Evolutionary conservation across 257 asterid genomes (phyloP), one percentile per base, ranked within the genome.

Genomic region (Ajuga chamaepitys): DNA sequence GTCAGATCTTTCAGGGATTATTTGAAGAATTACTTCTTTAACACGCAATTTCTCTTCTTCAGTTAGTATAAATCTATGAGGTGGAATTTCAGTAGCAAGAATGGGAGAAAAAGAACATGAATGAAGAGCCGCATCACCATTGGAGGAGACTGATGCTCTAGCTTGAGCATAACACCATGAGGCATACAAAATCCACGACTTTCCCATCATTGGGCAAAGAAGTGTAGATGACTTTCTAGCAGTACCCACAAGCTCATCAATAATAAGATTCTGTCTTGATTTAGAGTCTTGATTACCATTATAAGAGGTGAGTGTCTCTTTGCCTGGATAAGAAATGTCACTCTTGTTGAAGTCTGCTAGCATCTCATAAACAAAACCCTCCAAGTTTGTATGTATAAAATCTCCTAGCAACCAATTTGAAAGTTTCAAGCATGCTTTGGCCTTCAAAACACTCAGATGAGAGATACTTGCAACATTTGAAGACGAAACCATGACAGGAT

Each of bases 121-220:
- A 61, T 52, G 78, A 73, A 79, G 80, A 66, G 75, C 76, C 26
- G 57, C 45, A 67, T 80, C 81, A 45, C 66, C 50, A 18, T 74
- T 71, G 48, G 82, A 71, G 63, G 88, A 68, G 70, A 86, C 66
- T 41, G 85, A 83, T 63, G 84, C 75, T 58, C 64, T 85, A 71
- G 97, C 97, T 78, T 85, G 96, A 72, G 68, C 53, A 70, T 81
- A 90, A 78, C 99, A 89, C 99, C 99, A 94, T 18, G 95, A 87
- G 52, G 95, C 99, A 77, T 83, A 94, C 80, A 83, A 76, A 74
- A 94, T 83, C 97, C 97, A 94, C 18, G 99, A 85, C 82, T 90
- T 94, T 56, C 96, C 97, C 89, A 94, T 86, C 75, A 68, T 74
- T 62, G 97, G 97, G 82, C 96, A 89, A 62, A 94, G 95, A 66